Conservation (phyloP, 164 flowering plant species). For the Tetrastigma voinierianum region DNA sequence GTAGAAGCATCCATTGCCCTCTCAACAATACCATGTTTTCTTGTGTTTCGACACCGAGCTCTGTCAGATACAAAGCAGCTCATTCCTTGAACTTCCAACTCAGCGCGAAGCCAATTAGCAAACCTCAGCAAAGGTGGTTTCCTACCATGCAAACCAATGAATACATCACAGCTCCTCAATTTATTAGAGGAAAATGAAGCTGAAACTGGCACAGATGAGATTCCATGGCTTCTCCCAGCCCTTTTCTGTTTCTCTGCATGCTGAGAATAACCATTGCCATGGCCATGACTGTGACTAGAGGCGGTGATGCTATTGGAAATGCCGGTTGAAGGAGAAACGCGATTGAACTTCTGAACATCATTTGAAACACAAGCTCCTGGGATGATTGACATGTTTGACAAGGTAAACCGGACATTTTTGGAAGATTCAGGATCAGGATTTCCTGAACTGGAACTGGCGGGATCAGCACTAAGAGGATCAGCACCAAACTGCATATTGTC, state of each 20-base stretch:
- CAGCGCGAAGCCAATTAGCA: constrained; percentile 85
- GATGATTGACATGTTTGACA: constrained; percentile 23
- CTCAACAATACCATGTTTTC: constrained; percentile 65
- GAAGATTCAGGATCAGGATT: constrained; percentile 29
- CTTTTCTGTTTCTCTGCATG: constrained; percentile 43
- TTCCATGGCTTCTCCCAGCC: constrained; percentile 34
- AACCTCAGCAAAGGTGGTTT: constrained; percentile 77
- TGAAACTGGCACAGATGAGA: constrained; percentile 38
- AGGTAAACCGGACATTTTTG: constrained; percentile 19
- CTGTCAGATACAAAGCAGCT: constrained; percentile 85
- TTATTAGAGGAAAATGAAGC: constrained; percentile 51
- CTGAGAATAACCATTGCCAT: constrained; percentile 31
- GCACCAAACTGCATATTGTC: constrained; percentile 18
- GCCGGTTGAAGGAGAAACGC: constrained; percentile 47
- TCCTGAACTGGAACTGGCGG: constrained; percentile 24
- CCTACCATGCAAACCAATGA: constrained; percentile 82
- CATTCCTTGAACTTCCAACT: constrained; percentile 82
- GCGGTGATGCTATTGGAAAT: constrained; percentile 30
- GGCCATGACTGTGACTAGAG: constrained; percentile 35
- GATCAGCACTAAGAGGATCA: constrained; percentile 24
- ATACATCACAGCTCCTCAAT: constrained; percentile 78
- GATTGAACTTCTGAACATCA: constrained; percentile 39
- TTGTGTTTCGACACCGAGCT: constrained; percentile 68
- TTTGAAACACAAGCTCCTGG: constrained; percentile 29
- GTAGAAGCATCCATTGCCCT: constrained; percentile 76